Percentiles rank a stretch among this genome's conserved stretches.
phyloP scores from a whole-genome alignment of 129 eudicot genomes.

The Artemisia annua region DNA sequence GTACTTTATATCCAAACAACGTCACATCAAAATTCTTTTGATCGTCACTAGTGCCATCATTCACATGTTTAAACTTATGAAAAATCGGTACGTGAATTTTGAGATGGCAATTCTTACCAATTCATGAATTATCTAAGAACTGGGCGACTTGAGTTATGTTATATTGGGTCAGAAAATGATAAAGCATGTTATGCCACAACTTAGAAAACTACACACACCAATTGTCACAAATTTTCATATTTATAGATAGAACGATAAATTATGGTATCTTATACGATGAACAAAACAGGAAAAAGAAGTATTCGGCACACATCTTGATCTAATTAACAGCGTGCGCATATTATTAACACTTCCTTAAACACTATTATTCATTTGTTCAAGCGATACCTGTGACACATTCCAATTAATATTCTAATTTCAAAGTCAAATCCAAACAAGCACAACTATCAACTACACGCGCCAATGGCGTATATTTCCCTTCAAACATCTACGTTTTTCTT shows the following conservation, averaged over 20 bases:
- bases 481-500: slow-evolving; percentile 24
- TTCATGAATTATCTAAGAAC: no score
- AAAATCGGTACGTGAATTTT: no score
- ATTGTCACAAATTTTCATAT: no score
- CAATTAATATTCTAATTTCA: slow-evolving; percentile 16
- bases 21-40: no score
- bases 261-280: no score
- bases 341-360: not conserved
- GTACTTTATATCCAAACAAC: no score
- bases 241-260: no score
- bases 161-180: not conserved
- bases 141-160: not conserved
- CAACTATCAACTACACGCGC: slow-evolving; percentile 10
- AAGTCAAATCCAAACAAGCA: slow-evolving; percentile 9
- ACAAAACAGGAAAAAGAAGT: not conserved
- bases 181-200: not conserved
- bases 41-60: no score
- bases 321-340: slow-evolving; percentile 9
- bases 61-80: no score
- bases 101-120: no score
- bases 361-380: slow-evolving; percentile 12
- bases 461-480: not conserved
- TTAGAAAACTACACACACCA: not conserved
- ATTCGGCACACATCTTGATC: slow-evolving; percentile 13
- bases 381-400: slow-evolving; percentile 22